These are phyloP conservation scores for Potentilla sterilis DNA, from an alignment of 306 rosid genomes.

Conservation along the genomic window DNA sequence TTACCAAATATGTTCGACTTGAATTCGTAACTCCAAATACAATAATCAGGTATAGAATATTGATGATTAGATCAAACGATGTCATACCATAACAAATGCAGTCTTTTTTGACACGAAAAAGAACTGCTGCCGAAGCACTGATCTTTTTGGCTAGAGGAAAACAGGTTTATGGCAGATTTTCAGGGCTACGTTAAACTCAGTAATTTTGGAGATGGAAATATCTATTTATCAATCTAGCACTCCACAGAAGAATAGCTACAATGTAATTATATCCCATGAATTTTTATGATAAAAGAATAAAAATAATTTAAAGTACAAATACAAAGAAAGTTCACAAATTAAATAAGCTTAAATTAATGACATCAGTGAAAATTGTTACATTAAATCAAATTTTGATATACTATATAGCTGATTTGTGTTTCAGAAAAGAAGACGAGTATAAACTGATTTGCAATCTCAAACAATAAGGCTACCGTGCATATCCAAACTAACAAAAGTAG, in stretches of 20 bases:
- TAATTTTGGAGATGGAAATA: neutral
- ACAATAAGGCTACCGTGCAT: conserved; percentile 33
- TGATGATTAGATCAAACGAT: neutral
- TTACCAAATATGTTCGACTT: neutral
- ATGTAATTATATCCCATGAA: neutral
- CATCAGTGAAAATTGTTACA: conserved; percentile 37
- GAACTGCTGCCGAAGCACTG: neutral
- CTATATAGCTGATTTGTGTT: conserved; percentile 31
- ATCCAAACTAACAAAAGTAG: conserved; percentile 32
- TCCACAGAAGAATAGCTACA: neutral
- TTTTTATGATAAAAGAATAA: neutral
- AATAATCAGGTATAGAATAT: neutral
- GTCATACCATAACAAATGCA: neutral
- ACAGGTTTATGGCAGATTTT: neutral
- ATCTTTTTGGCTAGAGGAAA: neutral
- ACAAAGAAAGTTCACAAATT: neutral
- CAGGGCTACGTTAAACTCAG: neutral
- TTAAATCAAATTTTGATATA: conserved; percentile 36
- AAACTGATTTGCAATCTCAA: conserved; percentile 23
- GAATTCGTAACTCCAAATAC: neutral
- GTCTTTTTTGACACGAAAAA: neutral
- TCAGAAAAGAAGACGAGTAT: conserved; percentile 22
- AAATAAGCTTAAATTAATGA: conserved; percentile 5
- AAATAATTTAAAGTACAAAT: neutral
- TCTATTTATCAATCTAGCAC: neutral